These are phyloP conservation scores for Pythium chondricola DNA, from an alignment of 352 stramenopile species.

Conservation along the genomic window DNA sequence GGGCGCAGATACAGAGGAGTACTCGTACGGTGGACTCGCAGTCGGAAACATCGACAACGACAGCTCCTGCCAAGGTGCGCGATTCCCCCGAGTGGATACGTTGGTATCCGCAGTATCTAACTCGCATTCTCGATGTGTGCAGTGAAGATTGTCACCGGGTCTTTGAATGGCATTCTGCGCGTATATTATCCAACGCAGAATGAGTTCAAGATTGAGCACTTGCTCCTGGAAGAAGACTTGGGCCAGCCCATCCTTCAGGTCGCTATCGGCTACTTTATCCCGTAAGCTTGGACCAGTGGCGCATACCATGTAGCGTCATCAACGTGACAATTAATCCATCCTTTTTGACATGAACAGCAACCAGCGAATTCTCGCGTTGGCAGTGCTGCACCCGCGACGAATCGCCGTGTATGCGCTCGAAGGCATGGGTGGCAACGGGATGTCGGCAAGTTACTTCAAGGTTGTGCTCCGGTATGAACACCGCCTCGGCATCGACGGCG, in stretches of 20 bases:
- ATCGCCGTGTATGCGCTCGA: constrained; percentile 82
- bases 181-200: constrained; percentile 76
- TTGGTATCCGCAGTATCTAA: neutral
- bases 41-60: constrained; percentile 89
- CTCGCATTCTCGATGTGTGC: neutral
- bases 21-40: constrained; percentile 59
- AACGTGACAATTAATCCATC: neutral
- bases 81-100: neutral
- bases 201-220: constrained; percentile 86
- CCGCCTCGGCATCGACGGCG: constrained; percentile 78
- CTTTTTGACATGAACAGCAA: constrained; percentile 27
- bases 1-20: constrained; percentile 74
- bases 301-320: neutral
- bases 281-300: constrained; percentile 30
- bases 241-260: constrained; percentile 84
- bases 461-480: constrained; percentile 83
- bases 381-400: constrained; percentile 80
- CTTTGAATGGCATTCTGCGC: constrained; percentile 77
- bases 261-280: constrained; percentile 76
- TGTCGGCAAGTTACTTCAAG: constrained; percentile 80
- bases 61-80: constrained; percentile 35
- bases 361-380: constrained; percentile 55
- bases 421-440: constrained; percentile 61
- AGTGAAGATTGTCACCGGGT: constrained; percentile 89
- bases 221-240: constrained; percentile 85